phyloP scores from a whole-genome alignment of 192 early-diverging fungal genomes.

The Rhizophagus prolifer region DNA sequence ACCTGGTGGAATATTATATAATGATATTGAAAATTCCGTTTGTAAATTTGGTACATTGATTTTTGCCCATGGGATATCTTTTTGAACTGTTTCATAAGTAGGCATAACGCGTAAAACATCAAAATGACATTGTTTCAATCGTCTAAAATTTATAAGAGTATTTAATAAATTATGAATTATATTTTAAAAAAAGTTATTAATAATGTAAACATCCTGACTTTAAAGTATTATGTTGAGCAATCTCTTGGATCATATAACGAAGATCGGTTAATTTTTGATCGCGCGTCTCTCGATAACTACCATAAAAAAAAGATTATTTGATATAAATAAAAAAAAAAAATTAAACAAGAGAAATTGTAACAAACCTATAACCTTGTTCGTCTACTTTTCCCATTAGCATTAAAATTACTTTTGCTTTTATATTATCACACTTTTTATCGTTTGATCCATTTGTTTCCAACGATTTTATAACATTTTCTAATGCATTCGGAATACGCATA shows the following conservation, averaged over 20 bases:
- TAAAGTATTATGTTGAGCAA: neutral
- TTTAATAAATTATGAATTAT: neutral
- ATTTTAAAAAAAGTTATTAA: neutral
- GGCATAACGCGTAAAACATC: constrained; percentile 29
- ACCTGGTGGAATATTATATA: constrained; percentile 27
- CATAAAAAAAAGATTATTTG: neutral
- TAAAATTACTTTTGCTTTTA: constrained; percentile 18
- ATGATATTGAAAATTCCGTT: constrained; percentile 10
- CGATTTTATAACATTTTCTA: constrained; percentile 27
- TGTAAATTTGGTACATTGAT: constrained; percentile 6
- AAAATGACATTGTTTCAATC: constrained; percentile 24
- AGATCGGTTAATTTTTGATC: constrained; percentile 17
- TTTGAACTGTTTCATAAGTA: neutral
- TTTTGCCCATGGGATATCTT: constrained; percentile 17
- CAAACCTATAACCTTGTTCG: constrained; percentile 19
- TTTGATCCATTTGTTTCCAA: neutral
- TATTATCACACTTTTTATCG: neutral
- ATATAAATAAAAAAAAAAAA: neutral
- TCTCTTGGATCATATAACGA: constrained; percentile 1
- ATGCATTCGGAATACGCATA: constrained; percentile 13
- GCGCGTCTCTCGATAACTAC: constrained; percentile 23
- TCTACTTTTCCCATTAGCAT: constrained; percentile 29
- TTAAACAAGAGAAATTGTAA: neutral
- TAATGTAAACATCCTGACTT: neutral
- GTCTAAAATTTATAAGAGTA: neutral